phyloP scores from a whole-genome alignment of 2,329 filamentous ascomycete species.

The Phialocephala subalpina region DNA sequence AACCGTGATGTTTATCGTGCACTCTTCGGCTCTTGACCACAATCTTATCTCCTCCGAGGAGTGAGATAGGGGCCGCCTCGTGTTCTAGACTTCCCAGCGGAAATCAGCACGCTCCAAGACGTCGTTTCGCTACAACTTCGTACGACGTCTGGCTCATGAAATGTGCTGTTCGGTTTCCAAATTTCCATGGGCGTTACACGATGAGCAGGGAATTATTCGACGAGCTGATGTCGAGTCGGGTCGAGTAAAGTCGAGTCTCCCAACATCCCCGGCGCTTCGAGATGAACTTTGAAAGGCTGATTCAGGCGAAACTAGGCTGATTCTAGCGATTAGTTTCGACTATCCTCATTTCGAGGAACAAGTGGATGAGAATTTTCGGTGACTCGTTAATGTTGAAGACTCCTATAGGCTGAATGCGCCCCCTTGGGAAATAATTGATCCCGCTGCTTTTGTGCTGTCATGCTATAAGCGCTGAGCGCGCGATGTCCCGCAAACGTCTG shows the following conservation, averaged over 20 bases:
- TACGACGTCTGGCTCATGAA: conserved; percentile 23
- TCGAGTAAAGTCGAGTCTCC: no score
- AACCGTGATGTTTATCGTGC: conserved; percentile 7
- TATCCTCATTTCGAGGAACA: conserved; percentile 41
- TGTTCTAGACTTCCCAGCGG: conserved; percentile 18
- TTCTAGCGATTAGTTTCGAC: conserved; percentile 31
- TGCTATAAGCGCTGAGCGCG: conserved; percentile 36
- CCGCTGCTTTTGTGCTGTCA: conserved; percentile 30
- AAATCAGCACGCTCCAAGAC: conserved; percentile 16
- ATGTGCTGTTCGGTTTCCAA: conserved; percentile 5
- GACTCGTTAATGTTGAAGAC: conserved; percentile 24
- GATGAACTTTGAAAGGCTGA: conserved; percentile 51
- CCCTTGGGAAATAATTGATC: conserved; percentile 15
- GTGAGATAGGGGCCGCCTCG: conserved; percentile 11
- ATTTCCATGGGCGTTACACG: conserved; percentile 12
- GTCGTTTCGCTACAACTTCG: conserved; percentile 10
- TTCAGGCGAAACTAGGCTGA: conserved; percentile 45
- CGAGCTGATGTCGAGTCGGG: not conserved
- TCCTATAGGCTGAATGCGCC: conserved; percentile 32
- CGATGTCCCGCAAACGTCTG: conserved; percentile 34
- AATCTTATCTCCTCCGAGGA: conserved; percentile 21
- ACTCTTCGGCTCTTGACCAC: conserved; percentile 11
- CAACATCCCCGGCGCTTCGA: conserved; percentile 50
- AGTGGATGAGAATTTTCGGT: conserved; percentile 38
- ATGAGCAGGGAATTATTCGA: not conserved